Conservation (phyloP, 176 grass and related monocot genomes). For the Bromus sterilis region DNA sequence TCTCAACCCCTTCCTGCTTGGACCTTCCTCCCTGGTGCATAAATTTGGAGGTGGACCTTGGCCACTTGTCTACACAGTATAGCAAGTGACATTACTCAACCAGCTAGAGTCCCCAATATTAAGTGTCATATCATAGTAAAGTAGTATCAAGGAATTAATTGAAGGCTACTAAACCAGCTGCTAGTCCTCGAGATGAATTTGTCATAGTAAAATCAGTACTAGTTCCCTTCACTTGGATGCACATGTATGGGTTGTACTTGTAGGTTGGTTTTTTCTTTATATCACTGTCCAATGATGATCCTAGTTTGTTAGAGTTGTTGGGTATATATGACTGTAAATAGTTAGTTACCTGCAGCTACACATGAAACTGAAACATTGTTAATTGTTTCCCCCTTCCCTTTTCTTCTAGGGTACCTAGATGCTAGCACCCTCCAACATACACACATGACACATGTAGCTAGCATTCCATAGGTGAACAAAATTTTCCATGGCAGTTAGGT, state of each 20-base stretch:
- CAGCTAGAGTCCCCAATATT: neutral
- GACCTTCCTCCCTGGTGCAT: constrained; percentile 41
- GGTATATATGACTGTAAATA: constrained; percentile 19
- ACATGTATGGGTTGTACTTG: neutral
- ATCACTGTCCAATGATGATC: constrained; percentile 36
- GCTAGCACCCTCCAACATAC: neutral
- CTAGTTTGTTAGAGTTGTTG: constrained; percentile 44
- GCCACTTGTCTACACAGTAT: constrained; percentile 52
- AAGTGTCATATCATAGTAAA: neutral
- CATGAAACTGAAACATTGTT: neutral
- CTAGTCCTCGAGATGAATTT: neutral
- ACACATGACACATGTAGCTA: neutral
- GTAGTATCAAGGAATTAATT: neutral
- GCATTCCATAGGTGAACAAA: constrained; percentile 24
- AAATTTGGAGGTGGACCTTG: constrained; percentile 28
- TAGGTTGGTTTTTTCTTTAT: neutral
- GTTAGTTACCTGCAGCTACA: constrained; percentile 20
- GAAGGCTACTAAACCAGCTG: neutral
- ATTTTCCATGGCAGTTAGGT: constrained; percentile 38
- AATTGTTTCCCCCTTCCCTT: neutral
- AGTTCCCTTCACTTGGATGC: constrained; percentile 8
- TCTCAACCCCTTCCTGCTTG: constrained; percentile 53
- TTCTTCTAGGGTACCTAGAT: neutral
- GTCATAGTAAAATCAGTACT: neutral
- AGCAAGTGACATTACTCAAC: constrained; percentile 1